Base-by-base conservation (phyloP, 148 eudicot genomes). In the Fagopyrum esculentum region DNA sequence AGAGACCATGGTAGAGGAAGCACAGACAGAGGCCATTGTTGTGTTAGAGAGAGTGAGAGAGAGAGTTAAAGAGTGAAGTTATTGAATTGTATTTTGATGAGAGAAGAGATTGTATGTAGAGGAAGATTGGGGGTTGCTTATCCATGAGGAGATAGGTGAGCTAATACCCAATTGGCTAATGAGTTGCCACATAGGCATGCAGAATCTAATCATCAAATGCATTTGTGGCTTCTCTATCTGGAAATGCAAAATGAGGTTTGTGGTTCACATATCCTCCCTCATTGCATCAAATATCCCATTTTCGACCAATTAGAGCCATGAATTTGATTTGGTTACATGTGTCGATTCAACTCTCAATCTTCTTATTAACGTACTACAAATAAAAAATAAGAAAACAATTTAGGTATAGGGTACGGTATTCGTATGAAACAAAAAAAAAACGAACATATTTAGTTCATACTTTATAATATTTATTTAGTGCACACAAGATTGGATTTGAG, bases 1-100 rank as follows among this genome's bases (percentile, higher is more conserved):
- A 75, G 98, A 88, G 73, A 91, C 87, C 79, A 91, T 84, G 82
- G 98, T 89, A 45, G 98, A 90, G 72, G 96, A 90, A 83, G 97
- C 98, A 84, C 92, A 94, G 68, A 86, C 85, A 73, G 96, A 84
- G 79, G 98, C 97, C 98, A 93, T 91, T 30, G 48, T 72, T 66
- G 71, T 66, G 71, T 17, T 66, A 4, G 15, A 43, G 71, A 66
- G 46, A 4, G 71, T 0, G 43, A 40, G 71, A 9, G 71, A 4
- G n/a, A 66, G 71, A 66, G 17, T 12, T 46, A 2, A 66, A 40
- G 71, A 19, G 71, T 0, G 45, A 66, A 66, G 71, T 66, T 66
- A 35, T 35, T 69, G 61, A 56, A 22, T 73, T 74, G 48, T 47
- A 15, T 3, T 35, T 68, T 52, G 40, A 57, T 59, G 64, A 26